Evolutionary conservation across 305 asterid species (phyloP).

Genomic region (Fraxinus paxiana): DNA sequence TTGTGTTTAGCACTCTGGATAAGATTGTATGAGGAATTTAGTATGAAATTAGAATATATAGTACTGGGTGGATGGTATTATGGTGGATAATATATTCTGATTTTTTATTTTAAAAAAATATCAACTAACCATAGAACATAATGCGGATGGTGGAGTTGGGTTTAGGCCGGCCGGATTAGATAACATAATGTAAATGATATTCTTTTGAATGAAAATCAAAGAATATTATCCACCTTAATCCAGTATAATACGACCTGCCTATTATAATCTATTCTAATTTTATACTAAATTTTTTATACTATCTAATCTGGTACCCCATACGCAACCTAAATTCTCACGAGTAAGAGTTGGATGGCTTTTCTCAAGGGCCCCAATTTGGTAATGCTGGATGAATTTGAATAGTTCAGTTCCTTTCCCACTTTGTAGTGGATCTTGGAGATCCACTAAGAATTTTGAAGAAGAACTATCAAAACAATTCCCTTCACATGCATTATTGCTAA

Average conservation of each 20-base stretch:
- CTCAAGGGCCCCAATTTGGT: neutral
- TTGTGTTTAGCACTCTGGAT: neutral
- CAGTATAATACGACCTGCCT: neutral
- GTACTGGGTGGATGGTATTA: neutral
- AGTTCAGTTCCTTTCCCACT: neutral
- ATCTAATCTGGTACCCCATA: neutral
- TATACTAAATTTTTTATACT: neutral
- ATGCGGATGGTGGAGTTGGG: neutral
- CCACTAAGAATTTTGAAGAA: neutral
- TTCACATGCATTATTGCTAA: neutral
- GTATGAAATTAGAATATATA: neutral
- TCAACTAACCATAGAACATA: neutral
- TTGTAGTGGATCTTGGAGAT: neutral
- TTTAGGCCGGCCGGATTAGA: neutral
- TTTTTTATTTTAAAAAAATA: too few relatives aligned
- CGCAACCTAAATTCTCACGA: neutral
- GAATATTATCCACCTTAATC: neutral
- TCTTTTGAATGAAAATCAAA: neutral
- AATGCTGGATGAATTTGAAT: constrained; percentile 3
- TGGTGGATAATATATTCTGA: neutral
- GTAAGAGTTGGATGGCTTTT: neutral
- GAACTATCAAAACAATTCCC: too few relatives aligned
- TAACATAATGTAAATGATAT: too few relatives aligned
- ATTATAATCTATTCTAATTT: neutral
- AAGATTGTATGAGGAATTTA: neutral